Evolutionary conservation across 2,329 filamentous ascomycete genomes (phyloP).

Genomic region (Chaetomium sp.): DNA sequence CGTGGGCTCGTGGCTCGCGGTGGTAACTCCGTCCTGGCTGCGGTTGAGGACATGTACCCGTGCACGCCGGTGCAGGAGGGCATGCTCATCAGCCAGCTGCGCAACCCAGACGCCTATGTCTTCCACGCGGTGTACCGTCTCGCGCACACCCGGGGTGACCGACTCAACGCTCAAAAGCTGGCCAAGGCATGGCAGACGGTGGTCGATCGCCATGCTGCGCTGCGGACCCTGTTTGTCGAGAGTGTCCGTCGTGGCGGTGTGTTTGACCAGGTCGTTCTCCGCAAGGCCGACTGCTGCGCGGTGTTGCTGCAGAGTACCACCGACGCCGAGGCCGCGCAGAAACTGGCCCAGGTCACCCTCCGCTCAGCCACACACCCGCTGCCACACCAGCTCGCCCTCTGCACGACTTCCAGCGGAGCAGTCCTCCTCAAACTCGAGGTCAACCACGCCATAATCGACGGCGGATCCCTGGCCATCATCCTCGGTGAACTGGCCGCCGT

Average conservation of each 20-base stretch:
- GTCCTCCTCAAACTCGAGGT: conserved; percentile 20
- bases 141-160: background rate
- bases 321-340: conserved; percentile 12
- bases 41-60: conserved; percentile 22
- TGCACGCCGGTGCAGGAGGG: conserved; percentile 24
- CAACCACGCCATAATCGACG: conserved; percentile 23
- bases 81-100: conserved; percentile 23
- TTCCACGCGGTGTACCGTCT: conserved; percentile 21
- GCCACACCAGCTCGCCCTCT: conserved; percentile 19
- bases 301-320: conserved; percentile 8
- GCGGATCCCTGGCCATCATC: conserved; percentile 21
- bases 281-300: conserved; percentile 7
- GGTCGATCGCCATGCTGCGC: conserved; percentile 19
- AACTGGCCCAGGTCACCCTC: conserved; percentile 11
- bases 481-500: conserved; percentile 19
- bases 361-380: conserved; percentile 10
- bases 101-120: conserved; percentile 19
- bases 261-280: conserved; percentile 22
- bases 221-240: conserved; percentile 22
- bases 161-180: conserved; percentile 4
- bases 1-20: background rate
- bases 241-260: conserved; percentile 17
- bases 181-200: conserved; percentile 18
- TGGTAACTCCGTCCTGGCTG: conserved; percentile 7
- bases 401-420: conserved; percentile 12